Conservation (phyloP, 164 flowering plant species). For the Tinospora cordifolia region DNA sequence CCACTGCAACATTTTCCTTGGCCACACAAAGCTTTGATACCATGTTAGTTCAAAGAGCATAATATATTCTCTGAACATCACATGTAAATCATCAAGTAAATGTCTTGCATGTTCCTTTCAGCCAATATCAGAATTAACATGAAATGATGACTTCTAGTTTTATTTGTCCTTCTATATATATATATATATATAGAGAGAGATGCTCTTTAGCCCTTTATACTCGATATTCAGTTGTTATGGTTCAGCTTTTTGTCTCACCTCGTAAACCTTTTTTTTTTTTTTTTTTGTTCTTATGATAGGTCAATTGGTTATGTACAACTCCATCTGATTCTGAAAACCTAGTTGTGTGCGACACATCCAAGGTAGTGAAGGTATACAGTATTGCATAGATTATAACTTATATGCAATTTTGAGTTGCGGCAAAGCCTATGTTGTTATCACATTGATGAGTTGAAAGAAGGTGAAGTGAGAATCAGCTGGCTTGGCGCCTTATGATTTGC, state of each 20-base stretch:
- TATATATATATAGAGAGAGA: no score
- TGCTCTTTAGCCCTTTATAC: not conserved
- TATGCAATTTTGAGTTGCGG: not conserved
- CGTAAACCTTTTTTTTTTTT: not conserved
- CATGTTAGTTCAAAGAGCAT: no score
- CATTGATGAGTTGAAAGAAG: not conserved
- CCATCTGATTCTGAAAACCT: slow-evolving; percentile 77
- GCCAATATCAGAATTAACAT: not conserved
- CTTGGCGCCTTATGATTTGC: no score
- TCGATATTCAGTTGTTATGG: not conserved
- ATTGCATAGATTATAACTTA: slow-evolving; percentile 25
- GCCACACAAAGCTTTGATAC: no score
- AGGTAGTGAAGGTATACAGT: slow-evolving; percentile 70
- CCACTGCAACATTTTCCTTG: no score
- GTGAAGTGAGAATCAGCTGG: no score
- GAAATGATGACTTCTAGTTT: not conserved
- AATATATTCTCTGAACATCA: not conserved
- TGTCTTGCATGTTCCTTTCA: not conserved
- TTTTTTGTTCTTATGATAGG: slow-evolving; percentile 52
- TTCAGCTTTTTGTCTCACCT: slow-evolving; percentile 1
- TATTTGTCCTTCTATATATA: not conserved
- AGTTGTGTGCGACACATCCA: slow-evolving; percentile 86
- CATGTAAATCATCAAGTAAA: not conserved
- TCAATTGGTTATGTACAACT: slow-evolving; percentile 90
- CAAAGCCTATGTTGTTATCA: not conserved